These are phyloP conservation scores for Ganoderma meredithae DNA, from an alignment of 1,284 basidiomycete species.

Conservation along the genomic window DNA sequence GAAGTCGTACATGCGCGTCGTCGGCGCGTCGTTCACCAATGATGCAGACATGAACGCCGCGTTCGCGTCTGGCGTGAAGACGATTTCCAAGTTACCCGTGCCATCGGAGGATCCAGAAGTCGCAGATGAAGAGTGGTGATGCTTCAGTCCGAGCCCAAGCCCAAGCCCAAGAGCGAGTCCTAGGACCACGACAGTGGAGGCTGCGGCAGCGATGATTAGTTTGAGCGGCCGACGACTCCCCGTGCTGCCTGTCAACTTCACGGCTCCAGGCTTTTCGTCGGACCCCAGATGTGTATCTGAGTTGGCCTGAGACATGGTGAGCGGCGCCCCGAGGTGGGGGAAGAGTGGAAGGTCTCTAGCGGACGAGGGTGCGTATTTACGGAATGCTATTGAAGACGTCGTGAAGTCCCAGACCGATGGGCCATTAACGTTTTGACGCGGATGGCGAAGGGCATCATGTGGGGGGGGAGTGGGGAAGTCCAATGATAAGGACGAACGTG, in stretches of 20 bases:
- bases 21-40: slow-evolving; percentile 39
- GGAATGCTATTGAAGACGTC: too few species aligned
- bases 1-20: slow-evolving; percentile 46
- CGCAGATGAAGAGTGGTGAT: slow-evolving; percentile 29
- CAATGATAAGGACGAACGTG: slow-evolving; percentile 13
- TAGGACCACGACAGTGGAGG: slow-evolving; percentile 37
- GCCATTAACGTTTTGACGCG: not conserved
- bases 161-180: slow-evolving; percentile 48
- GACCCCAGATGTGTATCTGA: not conserved
- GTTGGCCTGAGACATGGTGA: not conserved
- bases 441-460: not conserved
- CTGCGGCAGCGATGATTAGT: slow-evolving; percentile 21
- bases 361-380: not conserved
- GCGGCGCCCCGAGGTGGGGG: not conserved
- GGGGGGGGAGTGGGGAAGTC: not conserved
- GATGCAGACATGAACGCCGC: slow-evolving; percentile 40
- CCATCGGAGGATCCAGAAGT: slow-evolving; percentile 27
- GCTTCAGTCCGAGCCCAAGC: slow-evolving; percentile 48
- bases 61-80: slow-evolving; percentile 30
- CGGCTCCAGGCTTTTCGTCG: not conserved
- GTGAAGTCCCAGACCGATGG: too few species aligned
- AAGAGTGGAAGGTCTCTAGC: not conserved
- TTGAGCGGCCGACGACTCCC: slow-evolving; percentile 1
- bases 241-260: not conserved
- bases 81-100: slow-evolving; percentile 15